These are phyloP conservation scores for Salvia hispanica DNA, from an alignment of 257 asterid genomes.

Conservation along the genomic window DNA sequence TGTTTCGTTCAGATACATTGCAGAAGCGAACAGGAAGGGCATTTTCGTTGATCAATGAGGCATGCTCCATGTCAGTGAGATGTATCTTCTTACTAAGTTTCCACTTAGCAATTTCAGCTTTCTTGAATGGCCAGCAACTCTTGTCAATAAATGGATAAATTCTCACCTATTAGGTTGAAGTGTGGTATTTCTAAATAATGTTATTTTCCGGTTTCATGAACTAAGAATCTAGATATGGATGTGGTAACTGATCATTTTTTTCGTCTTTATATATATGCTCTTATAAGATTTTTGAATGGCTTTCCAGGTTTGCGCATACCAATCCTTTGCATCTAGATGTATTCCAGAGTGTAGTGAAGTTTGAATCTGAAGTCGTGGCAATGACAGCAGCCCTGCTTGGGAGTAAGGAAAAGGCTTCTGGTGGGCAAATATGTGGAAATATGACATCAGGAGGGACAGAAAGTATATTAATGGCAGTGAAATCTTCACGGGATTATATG, in stretches of 20 bases:
- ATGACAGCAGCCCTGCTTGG: conserved; percentile 98
- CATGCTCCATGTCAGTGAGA: conserved; percentile 91
- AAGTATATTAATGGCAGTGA: conserved; percentile 89
- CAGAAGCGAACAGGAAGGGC: conserved; percentile 86
- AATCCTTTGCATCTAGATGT: conserved; percentile 95
- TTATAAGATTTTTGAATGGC: conserved; percentile 14
- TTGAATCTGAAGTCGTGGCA: conserved; percentile 90
- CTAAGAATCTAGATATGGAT: background rate
- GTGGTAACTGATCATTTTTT: background rate
- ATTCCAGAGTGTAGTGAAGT: conserved; percentile 87
- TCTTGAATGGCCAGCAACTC: background rate
- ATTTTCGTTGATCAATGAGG: conserved; percentile 89
- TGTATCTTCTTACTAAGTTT: conserved; percentile 10
- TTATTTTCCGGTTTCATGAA: background rate
- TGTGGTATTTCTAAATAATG: background rate
- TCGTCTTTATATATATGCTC: background rate
- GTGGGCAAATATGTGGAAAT: conserved; percentile 92
- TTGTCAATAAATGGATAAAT: conserved; percentile 7
- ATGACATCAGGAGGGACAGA: conserved; percentile 99
- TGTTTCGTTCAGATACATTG: conserved; percentile 71
- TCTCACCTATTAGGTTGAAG: conserved; percentile 9
- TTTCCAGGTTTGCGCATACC: conserved; percentile 92
- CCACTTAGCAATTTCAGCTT: background rate
- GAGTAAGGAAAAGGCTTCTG: conserved; percentile 75
- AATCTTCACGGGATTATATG: conserved; percentile 94